Conservation (phyloP, 768 basidiomycete species). For the Coprinopsis strossmayeri region DNA sequence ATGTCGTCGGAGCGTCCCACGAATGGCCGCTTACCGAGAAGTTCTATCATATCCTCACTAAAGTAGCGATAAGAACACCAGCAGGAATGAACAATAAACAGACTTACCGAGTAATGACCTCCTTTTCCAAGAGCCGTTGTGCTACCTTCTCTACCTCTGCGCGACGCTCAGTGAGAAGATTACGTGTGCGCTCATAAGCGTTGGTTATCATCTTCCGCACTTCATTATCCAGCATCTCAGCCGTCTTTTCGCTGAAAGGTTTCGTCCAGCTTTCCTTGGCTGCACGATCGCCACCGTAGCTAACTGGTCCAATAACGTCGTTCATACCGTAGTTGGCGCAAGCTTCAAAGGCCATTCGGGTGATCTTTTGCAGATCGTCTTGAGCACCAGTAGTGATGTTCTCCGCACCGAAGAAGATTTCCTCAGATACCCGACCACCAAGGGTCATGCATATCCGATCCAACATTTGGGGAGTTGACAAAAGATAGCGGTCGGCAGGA, state of each 20-base stretch:
- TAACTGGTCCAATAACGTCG: constrained; percentile 88
- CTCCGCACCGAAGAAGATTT: constrained; percentile 89
- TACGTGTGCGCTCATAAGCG: constrained; percentile 79
- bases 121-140: constrained; percentile 83
- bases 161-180: constrained; percentile 73
- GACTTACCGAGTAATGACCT: constrained; percentile 85
- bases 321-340: constrained; percentile 98
- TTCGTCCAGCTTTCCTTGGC: constrained; percentile 89
- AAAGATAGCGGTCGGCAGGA: constrained; percentile 91
- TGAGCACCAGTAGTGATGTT: constrained; percentile 98
- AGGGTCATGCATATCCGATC: constrained; percentile 99
- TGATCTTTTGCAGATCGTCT: constrained; percentile 97
- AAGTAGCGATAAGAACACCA: constrained; percentile 10
- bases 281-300: constrained; percentile 85
- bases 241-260: constrained; percentile 97
- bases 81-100: constrained; percentile 1
- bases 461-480: constrained; percentile 89
- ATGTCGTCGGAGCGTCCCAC: constrained; percentile 78
- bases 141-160: constrained; percentile 94
- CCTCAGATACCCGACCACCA: constrained; percentile 95
- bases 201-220: constrained; percentile 95
- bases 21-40: constrained; percentile 82
- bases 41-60: constrained; percentile 83
- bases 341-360: constrained; percentile 94
- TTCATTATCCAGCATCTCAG: constrained; percentile 84